A percentile compares a stretch with the other conserved stretches of the same genome.
phyloP scores from a whole-genome alignment of 148 eudicot genomes.

The Camellia granthamiana region DNA sequence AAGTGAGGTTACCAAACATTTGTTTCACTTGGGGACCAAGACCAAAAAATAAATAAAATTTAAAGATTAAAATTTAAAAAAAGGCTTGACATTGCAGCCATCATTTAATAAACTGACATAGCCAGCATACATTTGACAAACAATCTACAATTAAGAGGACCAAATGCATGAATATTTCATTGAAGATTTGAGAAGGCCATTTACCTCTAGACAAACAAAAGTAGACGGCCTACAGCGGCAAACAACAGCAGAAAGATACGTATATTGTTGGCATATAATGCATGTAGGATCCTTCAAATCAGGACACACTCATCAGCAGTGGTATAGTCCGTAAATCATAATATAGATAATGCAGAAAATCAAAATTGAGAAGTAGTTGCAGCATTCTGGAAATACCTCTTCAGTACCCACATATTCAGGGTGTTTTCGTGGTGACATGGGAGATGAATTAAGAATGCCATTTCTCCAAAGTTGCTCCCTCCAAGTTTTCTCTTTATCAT shows the following conservation, averaged over 20 bases:
- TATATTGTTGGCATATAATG: conserved; percentile 86
- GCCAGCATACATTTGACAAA: neutral
- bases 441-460: conserved; percentile 72
- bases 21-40: neutral
- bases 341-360: conserved; percentile 5
- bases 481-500: conserved; percentile 67
- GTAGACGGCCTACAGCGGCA: conserved; percentile 85
- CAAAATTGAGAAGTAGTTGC: neutral
- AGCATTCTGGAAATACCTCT: conserved; percentile 58
- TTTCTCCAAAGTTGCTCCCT: conserved; percentile 92
- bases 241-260: conserved; percentile 91
- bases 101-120: conserved; percentile 5
- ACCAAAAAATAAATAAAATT: conserved; percentile 5
- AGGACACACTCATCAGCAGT: conserved; percentile 16
- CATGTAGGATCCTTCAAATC: conserved; percentile 84
- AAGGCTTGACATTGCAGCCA: neutral
- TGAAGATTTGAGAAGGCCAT: conserved; percentile 1
- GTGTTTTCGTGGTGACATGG: conserved; percentile 67
- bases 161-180: neutral
- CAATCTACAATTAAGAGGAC: neutral
- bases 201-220: conserved; percentile 92
- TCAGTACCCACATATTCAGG: conserved; percentile 86
- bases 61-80: neutral
- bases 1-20: neutral
- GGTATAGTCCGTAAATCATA: conserved; percentile 7